phyloP scores from a whole-genome alignment of 2,329 filamentous ascomycete species.

The Phialophora tarda region DNA sequence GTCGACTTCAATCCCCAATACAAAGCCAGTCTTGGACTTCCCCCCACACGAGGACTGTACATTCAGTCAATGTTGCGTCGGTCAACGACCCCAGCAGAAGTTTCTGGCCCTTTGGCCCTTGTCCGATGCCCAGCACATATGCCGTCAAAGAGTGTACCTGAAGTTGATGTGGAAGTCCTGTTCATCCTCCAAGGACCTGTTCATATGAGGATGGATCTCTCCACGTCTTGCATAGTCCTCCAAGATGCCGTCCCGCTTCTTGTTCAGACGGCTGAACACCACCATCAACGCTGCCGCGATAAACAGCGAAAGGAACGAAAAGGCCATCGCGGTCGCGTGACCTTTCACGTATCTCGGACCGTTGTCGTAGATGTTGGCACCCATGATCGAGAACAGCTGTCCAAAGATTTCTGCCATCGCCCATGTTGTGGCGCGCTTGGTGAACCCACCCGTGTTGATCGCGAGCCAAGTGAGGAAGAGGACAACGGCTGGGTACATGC shows the following conservation, averaged over 20 bases:
- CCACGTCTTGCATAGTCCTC: neutral
- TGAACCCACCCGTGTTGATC: slow-evolving; percentile 26
- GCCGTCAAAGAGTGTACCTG: slow-evolving; percentile 7
- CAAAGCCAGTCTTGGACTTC: neutral
- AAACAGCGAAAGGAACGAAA: slow-evolving; percentile 6
- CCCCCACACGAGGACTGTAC: neutral
- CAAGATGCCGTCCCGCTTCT: neutral
- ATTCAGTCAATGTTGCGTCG: neutral
- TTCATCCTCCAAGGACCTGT: slow-evolving; percentile 10
- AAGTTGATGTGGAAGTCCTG: slow-evolving; percentile 7
- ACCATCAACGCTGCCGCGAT: neutral
- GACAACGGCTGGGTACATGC: slow-evolving; percentile 16
- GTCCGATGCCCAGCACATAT: neutral
- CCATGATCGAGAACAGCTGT: slow-evolving; percentile 22
- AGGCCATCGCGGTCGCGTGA: slow-evolving; percentile 14
- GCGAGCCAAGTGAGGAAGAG: slow-evolving; percentile 17
- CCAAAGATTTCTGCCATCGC: slow-evolving; percentile 22
- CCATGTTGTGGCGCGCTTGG: slow-evolving; percentile 26
- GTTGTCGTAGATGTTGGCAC: slow-evolving; percentile 21
- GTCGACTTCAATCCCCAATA: neutral
- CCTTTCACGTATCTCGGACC: slow-evolving; percentile 27
- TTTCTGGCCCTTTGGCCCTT: neutral
- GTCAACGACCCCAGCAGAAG: neutral
- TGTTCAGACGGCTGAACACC: slow-evolving; percentile 2
- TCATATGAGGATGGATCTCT: slow-evolving; percentile 12